Conservation (phyloP, 192 early-diverging fungal species). For the Backusella westeae region DNA sequence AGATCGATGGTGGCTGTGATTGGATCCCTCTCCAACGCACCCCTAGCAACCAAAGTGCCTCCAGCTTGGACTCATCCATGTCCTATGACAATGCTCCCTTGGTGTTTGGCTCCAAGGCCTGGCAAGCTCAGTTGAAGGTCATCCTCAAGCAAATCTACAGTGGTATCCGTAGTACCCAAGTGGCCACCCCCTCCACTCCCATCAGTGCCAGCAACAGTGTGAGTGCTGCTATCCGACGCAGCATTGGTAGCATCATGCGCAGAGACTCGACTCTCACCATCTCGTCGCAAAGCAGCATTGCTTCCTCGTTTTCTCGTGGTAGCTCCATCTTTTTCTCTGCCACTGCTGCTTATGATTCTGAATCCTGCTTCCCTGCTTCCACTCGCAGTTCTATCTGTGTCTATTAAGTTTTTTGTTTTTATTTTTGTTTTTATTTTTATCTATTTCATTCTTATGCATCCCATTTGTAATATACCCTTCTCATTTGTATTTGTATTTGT, state of each 20-base stretch:
- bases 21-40: conserved; percentile 7
- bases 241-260: neutral
- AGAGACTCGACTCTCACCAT: neutral
- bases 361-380: neutral
- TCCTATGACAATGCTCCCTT: neutral
- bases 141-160: conserved; percentile 9
- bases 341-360: neutral
- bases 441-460: too few relatives aligned
- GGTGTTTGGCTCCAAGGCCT: neutral
- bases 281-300: neutral
- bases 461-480: too few relatives aligned
- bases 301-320: neutral
- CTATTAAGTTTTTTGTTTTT: neutral
- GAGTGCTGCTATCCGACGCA: neutral
- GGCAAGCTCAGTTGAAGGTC: conserved; percentile 10
- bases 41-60: conserved; percentile 1
- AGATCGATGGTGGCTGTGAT: conserved; percentile 1
- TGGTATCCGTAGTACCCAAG: neutral
- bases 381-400: neutral
- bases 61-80: neutral
- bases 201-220: neutral
- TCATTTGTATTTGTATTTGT: too few relatives aligned
- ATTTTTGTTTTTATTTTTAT: too few relatives aligned
- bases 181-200: neutral
- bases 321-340: neutral